Evolutionary conservation across 768 basidiomycete genomes (phyloP).

Genomic region (Termitomyces sp.): DNA sequence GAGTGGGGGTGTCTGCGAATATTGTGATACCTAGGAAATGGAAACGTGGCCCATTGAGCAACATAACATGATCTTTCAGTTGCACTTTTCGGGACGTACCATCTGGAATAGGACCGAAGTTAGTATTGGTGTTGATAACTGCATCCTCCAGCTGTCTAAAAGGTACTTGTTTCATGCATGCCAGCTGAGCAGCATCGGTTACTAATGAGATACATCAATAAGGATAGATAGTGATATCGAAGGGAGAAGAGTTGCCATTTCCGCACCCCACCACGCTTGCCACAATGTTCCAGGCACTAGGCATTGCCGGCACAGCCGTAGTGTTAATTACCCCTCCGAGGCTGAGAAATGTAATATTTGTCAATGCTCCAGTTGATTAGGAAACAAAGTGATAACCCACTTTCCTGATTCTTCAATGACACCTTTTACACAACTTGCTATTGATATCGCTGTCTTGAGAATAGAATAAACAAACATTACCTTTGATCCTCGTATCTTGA

Average conservation of each 20-base stretch:
- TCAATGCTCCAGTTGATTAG: not conserved
- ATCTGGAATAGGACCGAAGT: constrained; percentile 25
- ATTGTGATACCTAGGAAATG: constrained; percentile 24
- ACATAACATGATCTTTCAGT: not conserved
- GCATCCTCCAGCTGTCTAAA: constrained; percentile 25
- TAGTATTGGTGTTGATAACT: constrained; percentile 21
- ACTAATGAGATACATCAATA: constrained; percentile 6
- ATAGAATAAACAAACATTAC: not conserved
- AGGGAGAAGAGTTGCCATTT: constrained; percentile 14
- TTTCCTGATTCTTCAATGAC: constrained; percentile 32
- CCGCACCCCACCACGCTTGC: constrained; percentile 29
- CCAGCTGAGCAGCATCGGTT: constrained; percentile 23
- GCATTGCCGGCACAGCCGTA: constrained; percentile 7
- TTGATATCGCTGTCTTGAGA: not conserved
- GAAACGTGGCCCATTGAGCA: not conserved
- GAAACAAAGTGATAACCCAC: constrained; percentile 10
- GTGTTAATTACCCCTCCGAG: constrained; percentile 6
- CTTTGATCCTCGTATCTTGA: constrained; percentile 22
- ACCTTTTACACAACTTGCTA: constrained; percentile 10
- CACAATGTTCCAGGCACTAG: constrained; percentile 25
- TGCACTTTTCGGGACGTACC: constrained; percentile 15
- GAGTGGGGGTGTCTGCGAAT: constrained; percentile 22
- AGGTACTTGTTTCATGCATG: constrained; percentile 31
- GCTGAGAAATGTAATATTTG: not conserved
- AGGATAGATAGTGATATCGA: not conserved